Evolutionary conservation across 202 grass and related monocot genomes (phyloP), one percentile per base, ranked within the genome.

Genomic region (Brachypodium distachyon): DNA sequence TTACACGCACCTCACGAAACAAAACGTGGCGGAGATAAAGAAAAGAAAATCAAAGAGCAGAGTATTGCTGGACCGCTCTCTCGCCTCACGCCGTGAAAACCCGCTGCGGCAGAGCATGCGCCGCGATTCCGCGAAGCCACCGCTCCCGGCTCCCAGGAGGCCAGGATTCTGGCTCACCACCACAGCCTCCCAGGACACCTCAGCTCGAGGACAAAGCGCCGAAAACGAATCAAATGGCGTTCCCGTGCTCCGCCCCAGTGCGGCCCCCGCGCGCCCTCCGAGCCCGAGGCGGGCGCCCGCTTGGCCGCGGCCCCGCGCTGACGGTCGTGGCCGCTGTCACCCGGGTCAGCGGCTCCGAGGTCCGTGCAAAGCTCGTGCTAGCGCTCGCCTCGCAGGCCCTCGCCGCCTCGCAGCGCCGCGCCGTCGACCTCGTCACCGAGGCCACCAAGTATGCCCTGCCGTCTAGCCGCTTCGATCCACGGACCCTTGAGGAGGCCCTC

Each of bases 401-500:
- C 52, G 72, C 82, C n/a, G 73, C 77, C 9, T 90, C 89, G n/a
- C 94, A 89, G 75, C 85, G 91, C 76, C 55, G 89, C 84, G 77
- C 55, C 49, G 57, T 57, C 47, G 91, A 92, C 50, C 87, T 97
- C 71, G 84, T 74, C 54, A 47, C 55, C 21, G 91, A 97, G 73
- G 82, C 86, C 49, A 53, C 70, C 53, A 97, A 92, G 73, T 92
- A 97, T 80, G 84, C 84, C 50, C 80, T 92, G 63, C 91, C 94
- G 3, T 77, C 79, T 9, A 54, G 89, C 32, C 90, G 82, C 64
- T 90, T 79, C 54, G 86, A 97, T 70, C 76, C 86, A 42, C 77
- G 74, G 61, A 92, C 76, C 80, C 75, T 97, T 4, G 91, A 97
- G 82, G 94, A 97, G 64, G 89, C 89, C 57, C 73, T 97, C 61